phyloP scores from a whole-genome alignment of 352 stramenopile species.

The Hyaloperonospora brassicae region DNA sequence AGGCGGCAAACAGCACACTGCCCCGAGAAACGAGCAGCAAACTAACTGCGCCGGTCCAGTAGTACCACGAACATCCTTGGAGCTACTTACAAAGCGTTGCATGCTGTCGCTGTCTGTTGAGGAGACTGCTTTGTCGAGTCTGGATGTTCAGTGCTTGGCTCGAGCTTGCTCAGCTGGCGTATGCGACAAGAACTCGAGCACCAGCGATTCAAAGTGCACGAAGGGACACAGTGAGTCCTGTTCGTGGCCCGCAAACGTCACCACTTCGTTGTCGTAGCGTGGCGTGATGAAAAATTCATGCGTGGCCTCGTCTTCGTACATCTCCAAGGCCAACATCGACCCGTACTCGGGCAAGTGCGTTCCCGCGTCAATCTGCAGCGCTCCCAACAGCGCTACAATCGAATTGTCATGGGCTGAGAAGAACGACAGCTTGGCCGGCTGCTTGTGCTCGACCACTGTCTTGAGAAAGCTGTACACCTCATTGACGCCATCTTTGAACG shows the following conservation, averaged over 20 bases:
- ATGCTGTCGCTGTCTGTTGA: background rate
- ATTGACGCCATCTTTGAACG: slow-evolving; percentile 56
- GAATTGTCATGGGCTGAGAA: slow-evolving; percentile 84
- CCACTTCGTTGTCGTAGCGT: slow-evolving; percentile 45
- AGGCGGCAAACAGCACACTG: too few relatives aligned
- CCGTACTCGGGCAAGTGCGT: slow-evolving; percentile 56
- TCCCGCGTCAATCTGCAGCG: slow-evolving; percentile 58
- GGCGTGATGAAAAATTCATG: slow-evolving; percentile 48
- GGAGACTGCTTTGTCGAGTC: background rate
- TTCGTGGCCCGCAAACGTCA: slow-evolving; percentile 49
- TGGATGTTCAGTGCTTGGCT: background rate
- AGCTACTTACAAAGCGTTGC: slow-evolving; percentile 14
- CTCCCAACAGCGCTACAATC: slow-evolving; percentile 66
- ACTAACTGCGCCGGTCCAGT: too few relatives aligned
- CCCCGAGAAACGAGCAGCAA: too few relatives aligned
- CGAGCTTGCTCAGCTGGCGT: slow-evolving; percentile 4
- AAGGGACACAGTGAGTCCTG: slow-evolving; percentile 54
- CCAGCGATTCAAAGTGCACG: slow-evolving; percentile 48
- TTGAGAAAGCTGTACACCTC: slow-evolving; percentile 52
- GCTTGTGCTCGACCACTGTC: slow-evolving; percentile 29
- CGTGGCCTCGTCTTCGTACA: slow-evolving; percentile 46
- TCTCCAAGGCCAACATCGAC: slow-evolving; percentile 57
- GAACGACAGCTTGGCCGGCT: slow-evolving; percentile 54
- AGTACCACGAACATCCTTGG: too few relatives aligned
- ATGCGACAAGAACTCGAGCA: slow-evolving; percentile 41